phyloP scores from a whole-genome alignment of 2,329 filamentous ascomycete genomes.

The Fusarium pseudograminearum region DNA sequence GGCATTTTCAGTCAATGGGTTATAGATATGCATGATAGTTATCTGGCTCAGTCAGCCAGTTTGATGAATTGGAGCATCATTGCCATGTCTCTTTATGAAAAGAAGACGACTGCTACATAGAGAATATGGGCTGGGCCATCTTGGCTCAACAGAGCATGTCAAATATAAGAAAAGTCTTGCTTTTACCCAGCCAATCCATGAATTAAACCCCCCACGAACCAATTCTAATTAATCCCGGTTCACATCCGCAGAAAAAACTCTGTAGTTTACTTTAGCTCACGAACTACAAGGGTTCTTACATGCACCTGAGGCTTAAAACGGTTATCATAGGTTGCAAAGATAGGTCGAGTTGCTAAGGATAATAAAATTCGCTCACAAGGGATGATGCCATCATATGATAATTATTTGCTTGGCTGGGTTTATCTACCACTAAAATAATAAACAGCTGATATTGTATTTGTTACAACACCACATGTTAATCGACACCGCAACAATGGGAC shows the following conservation, averaged over 20 bases:
- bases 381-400: constrained; percentile 30
- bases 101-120: no score
- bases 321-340: constrained; percentile 16
- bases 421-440: neutral
- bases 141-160: neutral
- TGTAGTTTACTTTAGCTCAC: constrained; percentile 27
- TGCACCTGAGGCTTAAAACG: constrained; percentile 39
- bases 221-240: constrained; percentile 22
- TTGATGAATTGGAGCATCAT: neutral
- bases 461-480: constrained; percentile 11
- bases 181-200: neutral
- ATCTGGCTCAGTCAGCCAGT: neutral
- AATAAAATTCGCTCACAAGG: constrained; percentile 37
- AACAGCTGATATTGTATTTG: neutral
- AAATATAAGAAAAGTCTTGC: neutral
- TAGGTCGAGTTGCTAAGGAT: neutral
- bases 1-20: constrained; percentile 17
- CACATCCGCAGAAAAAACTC: constrained; percentile 10
- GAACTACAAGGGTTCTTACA: constrained; percentile 23
- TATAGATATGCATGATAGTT: constrained; percentile 29
- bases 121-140: neutral
- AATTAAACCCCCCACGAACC: constrained; percentile 4
- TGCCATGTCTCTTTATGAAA: neutral
- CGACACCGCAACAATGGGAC: constrained; percentile 27
- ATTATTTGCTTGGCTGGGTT: constrained; percentile 8